Percentiles rank a stretch among this genome's conserved stretches.
These are phyloP conservation scores for Aureobasidium subglaciale DNA, from an alignment of 2,329 filamentous ascomycete genomes.

Conservation along the genomic window DNA sequence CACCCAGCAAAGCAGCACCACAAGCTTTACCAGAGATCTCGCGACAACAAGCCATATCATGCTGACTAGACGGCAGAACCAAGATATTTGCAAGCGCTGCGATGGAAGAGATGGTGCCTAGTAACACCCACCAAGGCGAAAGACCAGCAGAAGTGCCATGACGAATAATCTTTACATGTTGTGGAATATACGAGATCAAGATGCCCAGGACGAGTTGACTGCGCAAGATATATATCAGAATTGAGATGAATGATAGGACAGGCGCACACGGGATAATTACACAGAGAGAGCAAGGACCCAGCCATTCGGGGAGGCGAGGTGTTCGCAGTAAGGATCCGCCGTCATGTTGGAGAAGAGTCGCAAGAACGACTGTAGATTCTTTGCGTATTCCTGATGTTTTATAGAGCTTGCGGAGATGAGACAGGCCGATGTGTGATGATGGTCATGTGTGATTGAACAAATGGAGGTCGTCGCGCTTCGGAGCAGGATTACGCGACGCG, in stretches of 20 bases:
- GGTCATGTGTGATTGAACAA: neutral
- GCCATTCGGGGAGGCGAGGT: constrained; percentile 18
- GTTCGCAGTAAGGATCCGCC: constrained; percentile 18
- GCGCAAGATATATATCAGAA: neutral
- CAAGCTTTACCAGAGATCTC: constrained; percentile 77
- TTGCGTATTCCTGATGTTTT: neutral
- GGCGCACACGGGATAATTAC: constrained; percentile 4
- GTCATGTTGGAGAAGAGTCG: neutral
- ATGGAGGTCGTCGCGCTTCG: neutral
- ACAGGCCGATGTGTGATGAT: neutral
- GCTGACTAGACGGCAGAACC: constrained; percentile 71
- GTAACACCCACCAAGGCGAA: constrained; percentile 87
- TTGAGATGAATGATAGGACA: neutral
- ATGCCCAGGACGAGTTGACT: constrained; percentile 79
- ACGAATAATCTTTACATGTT: constrained; percentile 84
- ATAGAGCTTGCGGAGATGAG: neutral
- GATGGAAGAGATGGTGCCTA: constrained; percentile 82
- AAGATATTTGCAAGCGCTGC: constrained; percentile 89
- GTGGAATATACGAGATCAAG: constrained; percentile 85
- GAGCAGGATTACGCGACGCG: constrained; percentile 8
- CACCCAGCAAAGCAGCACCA: constrained; percentile 75
- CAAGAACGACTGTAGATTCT: neutral
- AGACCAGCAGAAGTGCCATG: constrained; percentile 86
- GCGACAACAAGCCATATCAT: constrained; percentile 79
- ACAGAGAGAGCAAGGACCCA: constrained; percentile 17